Conservation (phyloP, 1,139 yeast genomes). For the Ogataea hybrid region DNA sequence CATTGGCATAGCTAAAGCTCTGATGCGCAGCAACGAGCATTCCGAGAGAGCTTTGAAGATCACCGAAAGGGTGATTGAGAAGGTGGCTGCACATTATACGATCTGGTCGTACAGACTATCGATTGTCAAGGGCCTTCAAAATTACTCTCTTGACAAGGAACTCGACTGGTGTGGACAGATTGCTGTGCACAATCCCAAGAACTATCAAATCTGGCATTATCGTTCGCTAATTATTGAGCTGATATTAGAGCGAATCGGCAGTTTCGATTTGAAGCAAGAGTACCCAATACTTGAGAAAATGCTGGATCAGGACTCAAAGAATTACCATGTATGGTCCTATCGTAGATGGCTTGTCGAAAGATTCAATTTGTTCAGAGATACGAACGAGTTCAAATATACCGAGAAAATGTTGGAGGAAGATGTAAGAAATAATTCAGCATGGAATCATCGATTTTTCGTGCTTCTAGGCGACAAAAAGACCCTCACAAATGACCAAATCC, state of each 20-base stretch:
- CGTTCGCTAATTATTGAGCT: conserved; percentile 58
- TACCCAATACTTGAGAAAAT: conserved; percentile 61
- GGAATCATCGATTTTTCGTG: conserved; percentile 82
- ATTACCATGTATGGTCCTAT: conserved; percentile 96
- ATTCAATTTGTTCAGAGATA: conserved; percentile 45
- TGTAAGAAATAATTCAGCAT: conserved; percentile 86
- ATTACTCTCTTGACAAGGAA: conserved; percentile 41
- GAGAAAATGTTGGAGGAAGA: conserved; percentile 55
- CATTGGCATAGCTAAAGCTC: conserved; percentile 61
- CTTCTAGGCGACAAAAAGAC: conserved; percentile 32
- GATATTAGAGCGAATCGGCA: conserved; percentile 23
- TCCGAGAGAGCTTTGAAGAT: conserved; percentile 70
- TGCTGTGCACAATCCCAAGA: conserved; percentile 78
- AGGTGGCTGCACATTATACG: conserved; percentile 89
- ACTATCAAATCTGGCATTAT: conserved; percentile 96
- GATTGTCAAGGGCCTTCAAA: conserved; percentile 37
- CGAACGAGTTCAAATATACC: conserved; percentile 53
- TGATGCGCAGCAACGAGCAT: conserved; percentile 59
- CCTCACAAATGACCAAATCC: conserved; percentile 31
- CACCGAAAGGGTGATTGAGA: conserved; percentile 59
- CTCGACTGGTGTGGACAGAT: conserved; percentile 75
- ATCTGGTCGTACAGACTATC: conserved; percentile 80
- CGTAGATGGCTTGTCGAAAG: conserved; percentile 72
- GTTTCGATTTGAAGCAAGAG: conserved; percentile 53
- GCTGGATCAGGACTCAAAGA: conserved; percentile 77